Percentiles rank a stretch among this genome's conserved stretches.
Conservation (phyloP, 2,329 filamentous ascomycete species). For the Fusarium sp. region DNA sequence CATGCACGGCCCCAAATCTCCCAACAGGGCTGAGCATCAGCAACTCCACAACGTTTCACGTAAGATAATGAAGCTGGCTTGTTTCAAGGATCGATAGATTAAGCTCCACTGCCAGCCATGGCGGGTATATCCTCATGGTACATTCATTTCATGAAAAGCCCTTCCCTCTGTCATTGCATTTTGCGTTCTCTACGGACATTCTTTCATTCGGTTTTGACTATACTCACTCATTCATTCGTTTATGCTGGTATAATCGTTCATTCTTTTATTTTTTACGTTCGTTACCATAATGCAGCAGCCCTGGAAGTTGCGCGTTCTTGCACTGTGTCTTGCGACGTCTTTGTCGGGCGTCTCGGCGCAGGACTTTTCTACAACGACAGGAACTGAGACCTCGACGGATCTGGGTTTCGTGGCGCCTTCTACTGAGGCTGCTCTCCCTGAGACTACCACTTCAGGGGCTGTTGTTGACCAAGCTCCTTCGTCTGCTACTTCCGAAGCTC, state of each 20-base stretch:
- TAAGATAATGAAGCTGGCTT: not conserved
- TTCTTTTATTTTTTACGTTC: not conserved
- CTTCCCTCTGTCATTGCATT: not conserved
- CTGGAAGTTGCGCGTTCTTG: constrained; percentile 11
- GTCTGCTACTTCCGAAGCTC: not conserved
- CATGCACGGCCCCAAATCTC: not conserved
- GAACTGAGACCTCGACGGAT: not conserved
- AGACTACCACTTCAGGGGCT: not conserved
- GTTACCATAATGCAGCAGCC: not conserved
- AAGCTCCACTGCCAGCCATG: not conserved
- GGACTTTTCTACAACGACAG: not conserved
- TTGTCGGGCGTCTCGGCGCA: not conserved
- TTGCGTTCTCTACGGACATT: not conserved
- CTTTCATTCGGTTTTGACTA: not conserved
- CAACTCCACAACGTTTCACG: constrained; percentile 2
- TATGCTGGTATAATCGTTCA: not conserved
- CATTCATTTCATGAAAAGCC: constrained; percentile 5
- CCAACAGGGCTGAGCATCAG: not conserved
- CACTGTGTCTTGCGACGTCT: not conserved
- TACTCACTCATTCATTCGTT: not conserved
- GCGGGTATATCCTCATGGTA: not conserved
- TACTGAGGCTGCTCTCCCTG: not conserved
- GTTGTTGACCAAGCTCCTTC: not conserved
- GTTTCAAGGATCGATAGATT: not conserved
- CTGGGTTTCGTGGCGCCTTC: not conserved